Evolutionary conservation across 805 yeast species (phyloP), one percentile per base, ranked within the genome.

Genomic region (Ogataea siamensis): DNA sequence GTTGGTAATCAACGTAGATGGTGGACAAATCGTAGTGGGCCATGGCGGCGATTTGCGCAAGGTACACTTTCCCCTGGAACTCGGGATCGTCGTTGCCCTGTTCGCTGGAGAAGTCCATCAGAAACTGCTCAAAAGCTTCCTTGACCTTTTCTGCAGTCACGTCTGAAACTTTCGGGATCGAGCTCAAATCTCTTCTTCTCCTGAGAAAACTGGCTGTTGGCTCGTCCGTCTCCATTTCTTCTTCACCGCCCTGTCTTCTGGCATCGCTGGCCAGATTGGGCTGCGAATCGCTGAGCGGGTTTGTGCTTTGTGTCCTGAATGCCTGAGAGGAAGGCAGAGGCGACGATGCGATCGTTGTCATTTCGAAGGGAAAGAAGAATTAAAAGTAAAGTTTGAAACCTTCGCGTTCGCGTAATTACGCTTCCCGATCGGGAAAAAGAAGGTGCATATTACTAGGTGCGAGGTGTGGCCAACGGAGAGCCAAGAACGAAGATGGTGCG

Each of bases 131-230:
- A 60, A 93, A 91, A 11, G 89, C 80, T 60, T 87, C 96, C 29
- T 91, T 76, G 12, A 93, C 97, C 51, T 87, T 87, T 58, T 89
- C 97, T 42, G 96, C 97, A 3, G 96, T 87, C 32, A 79, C 78
- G 66, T 93, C 99, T 18, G 77, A 77, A 18, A 93, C 96, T 57
- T 84, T 87, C 18, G 94, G 88, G 37, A 91, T 86, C 18, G 79
- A 78, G 42, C 76, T 70, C 42, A 81, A 67, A 43, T 76, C 74
- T 54, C 82, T 73, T 64, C 83, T 72, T 53, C 73, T 64, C 43
- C 69, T 55, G 13, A 57, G 40, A n/a, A 50, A 42, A 22, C 44
- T 45, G 20, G 64, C 49, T 16, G 61, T 59, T 10, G 42, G 45
- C 18, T 49, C 58, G 28, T 52, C 56, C 13, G 50, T 56, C 21